phyloP scores from a whole-genome alignment of 345 rosid genomes.

The Aquilaria malaccensis region DNA sequence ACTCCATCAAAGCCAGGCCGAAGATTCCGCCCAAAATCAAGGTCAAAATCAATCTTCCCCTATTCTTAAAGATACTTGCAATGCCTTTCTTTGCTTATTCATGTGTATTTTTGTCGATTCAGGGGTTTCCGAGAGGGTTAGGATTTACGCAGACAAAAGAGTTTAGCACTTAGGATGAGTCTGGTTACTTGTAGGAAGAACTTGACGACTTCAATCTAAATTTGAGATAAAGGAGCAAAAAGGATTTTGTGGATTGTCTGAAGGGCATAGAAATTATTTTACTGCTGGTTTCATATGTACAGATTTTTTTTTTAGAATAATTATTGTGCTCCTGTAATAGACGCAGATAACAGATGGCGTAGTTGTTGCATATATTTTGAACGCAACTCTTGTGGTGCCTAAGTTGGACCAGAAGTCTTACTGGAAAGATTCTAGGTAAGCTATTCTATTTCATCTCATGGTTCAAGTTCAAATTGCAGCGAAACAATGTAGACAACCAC shows the following conservation, averaged over 20 bases:
- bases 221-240: neutral
- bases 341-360: conserved; percentile 86
- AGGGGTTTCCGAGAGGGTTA: conserved; percentile 18
- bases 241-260: neutral
- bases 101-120: neutral
- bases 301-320: conserved; percentile 1
- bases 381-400: conserved; percentile 89
- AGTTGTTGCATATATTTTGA: conserved; percentile 85
- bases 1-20: conserved; percentile 40
- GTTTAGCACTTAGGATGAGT: neutral
- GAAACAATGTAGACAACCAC: neutral
- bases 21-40: conserved; percentile 41
- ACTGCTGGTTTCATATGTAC: neutral
- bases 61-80: conserved; percentile 1
- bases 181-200: neutral
- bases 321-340: neutral
- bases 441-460: neutral
- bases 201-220: neutral
- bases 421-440: conserved; percentile 87
- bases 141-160: conserved; percentile 8
- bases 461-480: conserved; percentile 5
- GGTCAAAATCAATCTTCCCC: conserved; percentile 26
- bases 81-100: neutral
- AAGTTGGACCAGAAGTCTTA: conserved; percentile 80
- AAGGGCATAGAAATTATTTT: neutral